A percentile compares a stretch with the other conserved stretches of the same genome.
Evolutionary conservation across 768 basidiomycete genomes (phyloP).

Genomic region (Polyporus arcularius): DNA sequence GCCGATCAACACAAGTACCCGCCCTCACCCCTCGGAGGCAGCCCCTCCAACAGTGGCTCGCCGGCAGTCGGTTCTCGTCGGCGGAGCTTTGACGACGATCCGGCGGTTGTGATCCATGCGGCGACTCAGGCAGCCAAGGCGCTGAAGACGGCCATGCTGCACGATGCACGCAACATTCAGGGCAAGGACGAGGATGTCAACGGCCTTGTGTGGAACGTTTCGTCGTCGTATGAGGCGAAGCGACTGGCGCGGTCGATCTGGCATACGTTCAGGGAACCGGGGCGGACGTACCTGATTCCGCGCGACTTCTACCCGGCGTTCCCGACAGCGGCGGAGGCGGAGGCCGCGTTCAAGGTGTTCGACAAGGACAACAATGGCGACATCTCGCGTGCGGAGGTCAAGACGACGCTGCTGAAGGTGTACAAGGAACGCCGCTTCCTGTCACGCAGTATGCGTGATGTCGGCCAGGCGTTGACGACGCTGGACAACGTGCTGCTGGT

Average conservation of each 20-base stretch:
- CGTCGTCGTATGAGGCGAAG: constrained; percentile 69
- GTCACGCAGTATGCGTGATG: constrained; percentile 76
- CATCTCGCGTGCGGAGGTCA: constrained; percentile 74
- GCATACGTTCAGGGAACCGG: constrained; percentile 55
- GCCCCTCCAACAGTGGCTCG: neutral
- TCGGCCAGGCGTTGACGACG: constrained; percentile 63
- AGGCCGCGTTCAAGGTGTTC: constrained; percentile 72
- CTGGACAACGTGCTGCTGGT: constrained; percentile 65
- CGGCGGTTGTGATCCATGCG: constrained; percentile 43
- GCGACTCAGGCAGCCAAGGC: constrained; percentile 57
- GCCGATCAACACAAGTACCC: constrained; percentile 41
- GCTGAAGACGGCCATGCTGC: constrained; percentile 67
- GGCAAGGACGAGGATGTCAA: constrained; percentile 45
- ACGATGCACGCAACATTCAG: constrained; percentile 72
- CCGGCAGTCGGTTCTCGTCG: neutral
- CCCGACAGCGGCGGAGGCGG: constrained; percentile 52
- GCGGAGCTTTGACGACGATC: constrained; percentile 27
- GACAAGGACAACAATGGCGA: constrained; percentile 80
- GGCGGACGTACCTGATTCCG: constrained; percentile 62
- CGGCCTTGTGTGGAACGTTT: constrained; percentile 53
- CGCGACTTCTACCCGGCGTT: constrained; percentile 75
- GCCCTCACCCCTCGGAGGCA: constrained; percentile 29
- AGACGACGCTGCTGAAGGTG: constrained; percentile 61
- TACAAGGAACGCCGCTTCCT: constrained; percentile 82
- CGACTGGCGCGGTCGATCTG: constrained; percentile 70